Evolutionary conservation across 352 stramenopile species (phyloP).

Genomic region (Aphanomyces astaci): DNA sequence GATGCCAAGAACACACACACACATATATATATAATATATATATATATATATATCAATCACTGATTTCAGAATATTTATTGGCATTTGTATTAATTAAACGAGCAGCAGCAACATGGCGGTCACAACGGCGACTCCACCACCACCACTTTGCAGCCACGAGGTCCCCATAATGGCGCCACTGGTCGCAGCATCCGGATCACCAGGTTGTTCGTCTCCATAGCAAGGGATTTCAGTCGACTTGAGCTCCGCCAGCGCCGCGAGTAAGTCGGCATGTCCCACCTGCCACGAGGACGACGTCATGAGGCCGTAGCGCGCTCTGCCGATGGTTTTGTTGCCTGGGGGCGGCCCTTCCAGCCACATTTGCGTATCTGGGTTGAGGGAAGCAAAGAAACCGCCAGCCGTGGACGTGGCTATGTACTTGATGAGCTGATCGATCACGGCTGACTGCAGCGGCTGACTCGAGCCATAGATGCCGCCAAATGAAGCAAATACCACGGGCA

Average conservation of each 20-base stretch:
- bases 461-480: slow-evolving; percentile 5
- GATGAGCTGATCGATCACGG: slow-evolving; percentile 5
- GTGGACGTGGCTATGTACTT: slow-evolving; percentile 11
- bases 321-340: slow-evolving; percentile 26
- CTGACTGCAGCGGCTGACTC: slow-evolving; percentile 13
- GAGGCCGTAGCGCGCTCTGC: slow-evolving; percentile 46
- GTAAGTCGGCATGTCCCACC: slow-evolving; percentile 39
- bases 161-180: too few species aligned
- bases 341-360: slow-evolving; percentile 19
- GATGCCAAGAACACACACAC: too few species aligned
- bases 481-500: slow-evolving; percentile 10
- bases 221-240: slow-evolving; percentile 43
- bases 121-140: too few species aligned
- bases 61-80: too few species aligned
- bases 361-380: slow-evolving; percentile 17
- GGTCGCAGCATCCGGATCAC: too few species aligned
- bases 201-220: slow-evolving; percentile 33
- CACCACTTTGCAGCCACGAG: too few species aligned
- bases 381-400: slow-evolving; percentile 9
- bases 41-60: too few species aligned
- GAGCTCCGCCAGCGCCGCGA: slow-evolving; percentile 38
- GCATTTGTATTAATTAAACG: too few species aligned
- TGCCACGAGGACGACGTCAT: slow-evolving; percentile 52
- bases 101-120: too few species aligned
- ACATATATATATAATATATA: too few species aligned